A percentile compares a stretch with the other conserved stretches of the same genome.
Evolutionary conservation across 225 moss, liverwort and hornwort species (phyloP).

Genomic region (Lunularia cruciata): DNA sequence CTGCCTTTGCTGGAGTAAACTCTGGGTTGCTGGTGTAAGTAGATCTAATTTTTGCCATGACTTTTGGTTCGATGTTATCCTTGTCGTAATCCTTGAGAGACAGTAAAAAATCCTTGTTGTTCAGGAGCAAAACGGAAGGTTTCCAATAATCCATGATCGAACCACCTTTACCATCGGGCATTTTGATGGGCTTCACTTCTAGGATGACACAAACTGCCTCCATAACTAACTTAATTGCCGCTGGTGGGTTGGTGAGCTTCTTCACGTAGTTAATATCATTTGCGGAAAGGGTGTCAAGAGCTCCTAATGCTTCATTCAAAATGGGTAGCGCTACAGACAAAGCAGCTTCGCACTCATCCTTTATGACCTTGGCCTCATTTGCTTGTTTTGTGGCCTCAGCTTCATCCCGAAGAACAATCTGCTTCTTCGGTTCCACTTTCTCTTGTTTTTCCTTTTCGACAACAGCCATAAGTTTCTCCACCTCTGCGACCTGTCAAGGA

Average conservation of each 20-base stretch:
- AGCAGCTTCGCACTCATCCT: slow-evolving; percentile 87
- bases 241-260: slow-evolving; percentile 80
- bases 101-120: slow-evolving; percentile 75
- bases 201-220: slow-evolving; percentile 88
- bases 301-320: slow-evolving; percentile 75
- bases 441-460: slow-evolving; percentile 93
- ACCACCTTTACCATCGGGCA: slow-evolving; percentile 86
- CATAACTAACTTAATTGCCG: slow-evolving; percentile 77
- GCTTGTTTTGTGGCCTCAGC: slow-evolving; percentile 83
- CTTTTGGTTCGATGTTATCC: slow-evolving; percentile 70
- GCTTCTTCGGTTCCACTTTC: slow-evolving; percentile 92
- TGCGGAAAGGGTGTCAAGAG: slow-evolving; percentile 69
- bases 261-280: slow-evolving; percentile 96
- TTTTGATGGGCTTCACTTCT: slow-evolving; percentile 76
- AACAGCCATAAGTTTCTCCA: slow-evolving; percentile 77
- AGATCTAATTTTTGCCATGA: slow-evolving; percentile 80
- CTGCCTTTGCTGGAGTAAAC: slow-evolving; percentile 84
- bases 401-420: slow-evolving; percentile 76
- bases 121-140: slow-evolving; percentile 67
- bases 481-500: slow-evolving; percentile 63
- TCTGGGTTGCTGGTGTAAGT: slow-evolving; percentile 66
- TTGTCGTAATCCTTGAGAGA: slow-evolving; percentile 71
- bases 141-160: slow-evolving; percentile 87
- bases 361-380: slow-evolving; percentile 72
- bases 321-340: slow-evolving; percentile 77